Evolutionary conservation across 2,329 filamentous ascomycete species (phyloP).

Genomic region (Aplosporella prunicola): DNA sequence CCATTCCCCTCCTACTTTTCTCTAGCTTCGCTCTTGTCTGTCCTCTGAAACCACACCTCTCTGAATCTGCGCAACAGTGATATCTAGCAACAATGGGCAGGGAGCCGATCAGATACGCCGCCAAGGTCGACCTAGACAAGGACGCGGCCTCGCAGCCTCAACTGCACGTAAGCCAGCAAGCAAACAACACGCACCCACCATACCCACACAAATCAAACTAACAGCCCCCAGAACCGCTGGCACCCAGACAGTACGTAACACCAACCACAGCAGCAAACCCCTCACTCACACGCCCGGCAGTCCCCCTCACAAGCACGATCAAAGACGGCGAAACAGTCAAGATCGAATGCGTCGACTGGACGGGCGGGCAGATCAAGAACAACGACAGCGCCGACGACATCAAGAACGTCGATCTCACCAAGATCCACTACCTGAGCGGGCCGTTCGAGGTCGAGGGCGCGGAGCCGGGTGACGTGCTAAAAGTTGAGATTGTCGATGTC

Average conservation of each 20-base stretch:
- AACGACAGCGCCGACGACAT: conserved; percentile 86
- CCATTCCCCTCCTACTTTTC: too few species aligned
- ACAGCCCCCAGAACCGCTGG: conserved; percentile 66
- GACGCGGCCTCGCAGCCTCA: conserved; percentile 60
- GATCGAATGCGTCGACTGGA: conserved; percentile 83
- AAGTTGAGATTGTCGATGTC: conserved; percentile 88
- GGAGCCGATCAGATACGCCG: conserved; percentile 56
- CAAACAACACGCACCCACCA: too few species aligned
- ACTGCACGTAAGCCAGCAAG: conserved; percentile 53
- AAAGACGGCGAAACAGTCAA: conserved; percentile 81
- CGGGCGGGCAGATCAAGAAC: conserved; percentile 70
- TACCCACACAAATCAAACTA: too few species aligned
- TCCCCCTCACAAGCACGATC: conserved; percentile 64
- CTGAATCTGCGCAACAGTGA: conserved; percentile 5
- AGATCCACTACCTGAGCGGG: conserved; percentile 78
- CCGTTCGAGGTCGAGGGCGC: conserved; percentile 81
- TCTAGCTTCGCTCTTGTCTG: not conserved
- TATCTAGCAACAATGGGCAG: conserved; percentile 36
- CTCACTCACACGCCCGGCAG: conserved; percentile 35
- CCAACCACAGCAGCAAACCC: not conserved
- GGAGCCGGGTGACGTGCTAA: conserved; percentile 72
- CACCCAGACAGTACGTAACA: conserved; percentile 67
- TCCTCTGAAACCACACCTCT: not conserved
- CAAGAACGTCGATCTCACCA: conserved; percentile 72
- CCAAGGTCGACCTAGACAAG: conserved; percentile 64